Evolutionary conservation across 768 basidiomycete species (phyloP), one percentile per base, ranked within the genome.

Genomic region (Xerocomellus amylosporus): DNA sequence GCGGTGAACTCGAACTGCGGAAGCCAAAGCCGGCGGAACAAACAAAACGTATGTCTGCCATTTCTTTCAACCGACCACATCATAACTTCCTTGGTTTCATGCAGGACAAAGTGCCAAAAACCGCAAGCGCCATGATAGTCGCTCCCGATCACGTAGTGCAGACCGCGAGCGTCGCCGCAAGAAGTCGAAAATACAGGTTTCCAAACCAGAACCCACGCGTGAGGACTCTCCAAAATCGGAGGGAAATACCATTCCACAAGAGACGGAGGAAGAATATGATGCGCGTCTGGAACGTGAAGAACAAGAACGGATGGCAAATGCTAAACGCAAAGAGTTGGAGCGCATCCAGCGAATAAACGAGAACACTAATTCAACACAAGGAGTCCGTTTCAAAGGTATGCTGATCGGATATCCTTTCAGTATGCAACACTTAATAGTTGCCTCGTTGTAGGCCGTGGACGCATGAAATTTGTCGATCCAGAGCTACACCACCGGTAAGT

Each of bases 1-100:
- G 89, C 50, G 93, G 93, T 12, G 93, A 96, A 66, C 83, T 96
- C 36, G 87, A 91, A 67, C 77, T 91, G 12, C 80, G 80, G 52
- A 80, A 57, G 24, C 34, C 49, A 30, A 58, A 56, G 40, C 47
- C 50, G 8, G 28, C 19, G 2, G 55, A 65, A 2, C 58, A 49
- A 41, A 38, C 37, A 1, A 58, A 58, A 46, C 53, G 69, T 70
- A 45, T 20, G 56, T 37, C 22, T 15, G 0, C 13, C 19, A 15
- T 41, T 51, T 48, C 19, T 34, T 34, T 31, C 17, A 31, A 34
- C 9, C 6, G 5, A n/a, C 20, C 13, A 26, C 22, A 30, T 17
- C 31, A 6, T 42, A 14, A n/a, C 22, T 10, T 12, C 53, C 37
- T 44, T 19, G 5, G 4, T 20, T 49, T 41, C 8, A 6, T 3